phyloP scores from a whole-genome alignment of 1,284 basidiomycete genomes.

The Trichosporon ovoides region DNA sequence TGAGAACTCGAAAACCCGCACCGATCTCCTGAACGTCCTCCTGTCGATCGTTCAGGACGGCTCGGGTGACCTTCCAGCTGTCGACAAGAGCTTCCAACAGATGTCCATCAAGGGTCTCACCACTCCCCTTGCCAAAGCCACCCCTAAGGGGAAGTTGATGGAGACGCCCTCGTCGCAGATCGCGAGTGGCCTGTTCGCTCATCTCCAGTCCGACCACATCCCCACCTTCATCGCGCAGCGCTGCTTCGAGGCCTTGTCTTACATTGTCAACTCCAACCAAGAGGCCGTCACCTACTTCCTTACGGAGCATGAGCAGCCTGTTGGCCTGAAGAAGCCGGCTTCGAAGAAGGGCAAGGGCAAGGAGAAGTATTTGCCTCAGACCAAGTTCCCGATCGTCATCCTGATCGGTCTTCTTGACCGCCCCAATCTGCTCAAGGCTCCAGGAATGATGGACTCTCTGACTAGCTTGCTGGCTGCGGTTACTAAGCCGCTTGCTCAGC shows the following conservation, averaged over 20 bases:
- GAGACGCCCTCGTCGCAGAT: constrained; percentile 42
- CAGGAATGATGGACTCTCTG: constrained; percentile 84
- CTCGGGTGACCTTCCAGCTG: constrained; percentile 80
- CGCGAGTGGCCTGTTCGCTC: constrained; percentile 57
- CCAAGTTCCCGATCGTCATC: constrained; percentile 83
- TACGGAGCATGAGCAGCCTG: constrained; percentile 81
- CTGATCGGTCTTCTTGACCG: constrained; percentile 80
- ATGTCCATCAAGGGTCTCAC: constrained; percentile 67
- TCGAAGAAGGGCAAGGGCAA: constrained; percentile 89
- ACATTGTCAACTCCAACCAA: constrained; percentile 78
- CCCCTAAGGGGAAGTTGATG: constrained; percentile 52
- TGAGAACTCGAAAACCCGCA: constrained; percentile 86
- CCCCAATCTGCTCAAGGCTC: constrained; percentile 72
- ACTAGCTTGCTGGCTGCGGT: constrained; percentile 78
- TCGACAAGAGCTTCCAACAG: constrained; percentile 90
- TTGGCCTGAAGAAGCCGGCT: constrained; percentile 61
- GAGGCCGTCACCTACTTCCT: constrained; percentile 84
- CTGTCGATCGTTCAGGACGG: constrained; percentile 91
- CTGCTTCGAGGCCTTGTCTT: constrained; percentile 80
- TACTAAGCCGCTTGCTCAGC: constrained; percentile 64
- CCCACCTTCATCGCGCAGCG: constrained; percentile 88
- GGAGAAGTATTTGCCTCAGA: constrained; percentile 71
- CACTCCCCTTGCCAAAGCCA: constrained; percentile 61
- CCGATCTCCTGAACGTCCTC: constrained; percentile 87
- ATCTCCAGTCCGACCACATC: constrained; percentile 72